Conservation (phyloP, 2,329 filamentous ascomycete genomes). For the Cladosporium sp. region DNA sequence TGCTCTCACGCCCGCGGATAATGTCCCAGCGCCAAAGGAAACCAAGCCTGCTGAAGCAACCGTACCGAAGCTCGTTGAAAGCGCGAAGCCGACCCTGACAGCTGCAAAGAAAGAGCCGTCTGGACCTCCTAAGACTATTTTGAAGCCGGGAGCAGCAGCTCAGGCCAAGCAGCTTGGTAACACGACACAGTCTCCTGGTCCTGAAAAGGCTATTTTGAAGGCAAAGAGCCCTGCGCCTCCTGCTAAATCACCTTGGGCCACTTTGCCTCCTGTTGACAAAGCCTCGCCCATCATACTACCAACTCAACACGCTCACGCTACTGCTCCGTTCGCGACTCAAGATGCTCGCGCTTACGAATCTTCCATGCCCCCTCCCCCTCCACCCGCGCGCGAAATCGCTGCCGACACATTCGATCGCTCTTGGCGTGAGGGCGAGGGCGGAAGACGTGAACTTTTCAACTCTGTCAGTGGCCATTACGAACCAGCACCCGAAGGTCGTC, state of each 20-base stretch:
- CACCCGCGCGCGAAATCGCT: conserved; percentile 74
- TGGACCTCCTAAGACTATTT: conserved; percentile 44
- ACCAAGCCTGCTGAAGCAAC: conserved; percentile 18
- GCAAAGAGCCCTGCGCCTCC: conserved; percentile 69
- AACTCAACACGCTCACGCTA: conserved; percentile 37
- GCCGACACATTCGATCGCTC: conserved; percentile 89
- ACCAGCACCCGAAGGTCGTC: conserved; percentile 71
- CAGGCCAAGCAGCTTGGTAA: conserved; percentile 32
- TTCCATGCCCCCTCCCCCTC: conserved; percentile 50
- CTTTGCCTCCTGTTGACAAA: conserved; percentile 79
- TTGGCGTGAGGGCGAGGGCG: conserved; percentile 66
- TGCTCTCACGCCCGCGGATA: conserved; percentile 58
- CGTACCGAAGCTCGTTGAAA: conserved; percentile 25
- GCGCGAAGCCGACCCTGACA: conserved; percentile 25
- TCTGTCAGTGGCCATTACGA: conserved; percentile 94
- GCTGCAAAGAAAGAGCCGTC: conserved; percentile 31
- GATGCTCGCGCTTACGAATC: conserved; percentile 56
- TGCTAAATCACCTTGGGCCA: conserved; percentile 87
- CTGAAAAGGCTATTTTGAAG: conserved; percentile 63
- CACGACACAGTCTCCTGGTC: conserved; percentile 30
- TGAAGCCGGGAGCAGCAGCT: conserved; percentile 43
- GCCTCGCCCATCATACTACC: conserved; percentile 64
- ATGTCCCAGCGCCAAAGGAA: conserved; percentile 18
- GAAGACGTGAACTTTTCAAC: conserved; percentile 79
- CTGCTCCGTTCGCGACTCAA: conserved; percentile 42